Evolutionary conservation across 768 basidiomycete genomes (phyloP).

Genomic region (Daedaleopsis nitida): DNA sequence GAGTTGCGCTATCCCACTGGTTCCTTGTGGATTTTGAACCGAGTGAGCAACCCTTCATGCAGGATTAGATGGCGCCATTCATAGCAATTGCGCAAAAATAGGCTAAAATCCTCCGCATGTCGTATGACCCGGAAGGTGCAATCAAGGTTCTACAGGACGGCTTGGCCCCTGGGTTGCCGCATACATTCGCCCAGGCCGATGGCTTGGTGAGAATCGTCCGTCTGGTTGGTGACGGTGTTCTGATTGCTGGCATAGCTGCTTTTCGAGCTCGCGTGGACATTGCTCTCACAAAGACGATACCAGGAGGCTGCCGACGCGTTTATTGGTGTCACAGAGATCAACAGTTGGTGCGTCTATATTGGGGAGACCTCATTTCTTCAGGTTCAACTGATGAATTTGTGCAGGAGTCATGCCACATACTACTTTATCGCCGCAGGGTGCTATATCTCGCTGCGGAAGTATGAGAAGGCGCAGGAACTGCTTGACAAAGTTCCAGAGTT

Average conservation of each 20-base stretch:
- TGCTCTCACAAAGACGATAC: conserved; percentile 64
- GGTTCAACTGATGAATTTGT: not conserved
- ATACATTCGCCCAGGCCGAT: conserved; percentile 72
- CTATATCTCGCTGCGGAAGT: conserved; percentile 56
- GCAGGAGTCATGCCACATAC: conserved; percentile 79
- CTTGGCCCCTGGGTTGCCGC: conserved; percentile 51
- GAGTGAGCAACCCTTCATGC: conserved; percentile 38
- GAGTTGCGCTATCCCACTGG: conserved; percentile 59
- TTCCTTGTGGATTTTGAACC: conserved; percentile 73
- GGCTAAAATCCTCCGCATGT: conserved; percentile 80
- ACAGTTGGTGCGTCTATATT: conserved; percentile 58
- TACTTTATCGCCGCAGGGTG: conserved; percentile 81
- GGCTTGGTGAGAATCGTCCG: conserved; percentile 50
- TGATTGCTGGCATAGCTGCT: conserved; percentile 49
- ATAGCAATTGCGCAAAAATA: conserved; percentile 25
- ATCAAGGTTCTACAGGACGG: conserved; percentile 63
- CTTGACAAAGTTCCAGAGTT: conserved; percentile 63
- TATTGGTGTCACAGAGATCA: conserved; percentile 62
- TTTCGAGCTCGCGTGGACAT: conserved; percentile 80
- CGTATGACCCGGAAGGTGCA: conserved; percentile 61
- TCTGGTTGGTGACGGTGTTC: not conserved
- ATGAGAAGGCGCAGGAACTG: conserved; percentile 59
- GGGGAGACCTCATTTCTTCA: not conserved
- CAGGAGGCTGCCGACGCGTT: conserved; percentile 70
- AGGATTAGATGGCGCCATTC: not conserved